Evolutionary conservation across 2,329 filamentous ascomycete species (phyloP).

Genomic region (Pseudogymnoascus sp.): DNA sequence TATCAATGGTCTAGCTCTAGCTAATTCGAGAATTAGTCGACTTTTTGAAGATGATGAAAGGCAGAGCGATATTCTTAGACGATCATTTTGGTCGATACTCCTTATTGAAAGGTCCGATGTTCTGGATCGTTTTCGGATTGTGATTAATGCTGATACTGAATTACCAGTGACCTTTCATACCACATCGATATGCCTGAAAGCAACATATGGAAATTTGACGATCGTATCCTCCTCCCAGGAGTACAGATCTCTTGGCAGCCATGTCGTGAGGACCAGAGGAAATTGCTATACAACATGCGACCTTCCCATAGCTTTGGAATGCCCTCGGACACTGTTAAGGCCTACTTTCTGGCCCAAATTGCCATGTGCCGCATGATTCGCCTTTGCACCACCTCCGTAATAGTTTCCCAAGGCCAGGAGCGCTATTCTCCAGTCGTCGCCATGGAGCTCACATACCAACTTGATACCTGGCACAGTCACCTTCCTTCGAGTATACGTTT

Average conservation of each 20-base stretch:
- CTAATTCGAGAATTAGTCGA: slow-evolving; percentile 11
- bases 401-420: slow-evolving; percentile 15
- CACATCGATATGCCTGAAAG: slow-evolving; percentile 25
- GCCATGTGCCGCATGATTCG: slow-evolving; percentile 28
- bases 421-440: slow-evolving; percentile 25
- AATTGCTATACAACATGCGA: not conserved
- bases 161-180: slow-evolving; percentile 19
- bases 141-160: not conserved
- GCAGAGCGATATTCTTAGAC: slow-evolving; percentile 16
- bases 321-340: slow-evolving; percentile 10
- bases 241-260: slow-evolving; percentile 21
- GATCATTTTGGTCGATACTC: slow-evolving; percentile 21
- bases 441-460: slow-evolving; percentile 27
- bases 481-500: slow-evolving; percentile 27
- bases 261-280: slow-evolving; percentile 10
- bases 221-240: slow-evolving; percentile 22
- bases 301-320: not conserved
- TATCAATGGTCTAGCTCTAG: not conserved
- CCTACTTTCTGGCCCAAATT: slow-evolving; percentile 28
- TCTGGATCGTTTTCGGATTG: not conserved
- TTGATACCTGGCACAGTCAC: slow-evolving; percentile 29
- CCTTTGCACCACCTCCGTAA: slow-evolving; percentile 24
- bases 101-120: slow-evolving; percentile 20
- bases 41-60: slow-evolving; percentile 11
- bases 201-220: slow-evolving; percentile 24